A percentile compares a stretch with the other conserved stretches of the same genome.
These are phyloP conservation scores for Plantago ovata DNA, from an alignment of 257 asterid genomes.

Conservation along the genomic window DNA sequence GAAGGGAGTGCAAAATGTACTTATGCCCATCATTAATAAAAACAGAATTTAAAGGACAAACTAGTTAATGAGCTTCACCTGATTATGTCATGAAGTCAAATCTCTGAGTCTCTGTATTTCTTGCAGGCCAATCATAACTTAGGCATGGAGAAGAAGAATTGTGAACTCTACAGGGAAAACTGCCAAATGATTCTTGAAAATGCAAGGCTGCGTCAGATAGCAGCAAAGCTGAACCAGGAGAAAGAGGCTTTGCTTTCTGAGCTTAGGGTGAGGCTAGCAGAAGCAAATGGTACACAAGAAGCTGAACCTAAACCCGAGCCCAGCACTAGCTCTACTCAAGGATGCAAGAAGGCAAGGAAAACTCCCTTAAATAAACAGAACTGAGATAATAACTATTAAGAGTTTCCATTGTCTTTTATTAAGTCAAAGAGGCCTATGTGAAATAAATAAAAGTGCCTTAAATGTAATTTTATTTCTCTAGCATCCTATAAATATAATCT, in stretches of 20 bases:
- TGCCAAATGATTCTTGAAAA: background rate
- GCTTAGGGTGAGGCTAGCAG: background rate
- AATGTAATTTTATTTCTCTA: background rate
- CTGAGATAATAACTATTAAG: background rate
- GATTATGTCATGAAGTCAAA: background rate
- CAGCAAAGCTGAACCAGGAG: constrained; percentile 3
- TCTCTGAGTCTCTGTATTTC: background rate
- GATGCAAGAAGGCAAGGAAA: constrained; percentile 3
- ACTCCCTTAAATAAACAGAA: constrained; percentile 7
- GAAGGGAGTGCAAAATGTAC: background rate
- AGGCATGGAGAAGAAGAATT: constrained; percentile 2
- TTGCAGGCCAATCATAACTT: background rate
- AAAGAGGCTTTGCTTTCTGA: constrained; percentile 1
- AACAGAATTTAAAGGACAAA: background rate
- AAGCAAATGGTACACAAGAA: background rate
- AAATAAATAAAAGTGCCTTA: background rate
- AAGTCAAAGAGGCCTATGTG: background rate
- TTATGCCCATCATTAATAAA: background rate
- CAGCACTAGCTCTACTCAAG: background rate
- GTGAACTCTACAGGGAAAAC: constrained; percentile 3
- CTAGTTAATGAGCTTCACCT: background rate
- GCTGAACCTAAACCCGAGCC: background rate
- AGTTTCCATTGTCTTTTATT: background rate
- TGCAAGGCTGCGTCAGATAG: constrained; percentile 12
- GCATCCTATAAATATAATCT: constrained; percentile 3